phyloP scores from a whole-genome alignment of 2,329 filamentous ascomycete species.

The Nemania bipapillata region DNA sequence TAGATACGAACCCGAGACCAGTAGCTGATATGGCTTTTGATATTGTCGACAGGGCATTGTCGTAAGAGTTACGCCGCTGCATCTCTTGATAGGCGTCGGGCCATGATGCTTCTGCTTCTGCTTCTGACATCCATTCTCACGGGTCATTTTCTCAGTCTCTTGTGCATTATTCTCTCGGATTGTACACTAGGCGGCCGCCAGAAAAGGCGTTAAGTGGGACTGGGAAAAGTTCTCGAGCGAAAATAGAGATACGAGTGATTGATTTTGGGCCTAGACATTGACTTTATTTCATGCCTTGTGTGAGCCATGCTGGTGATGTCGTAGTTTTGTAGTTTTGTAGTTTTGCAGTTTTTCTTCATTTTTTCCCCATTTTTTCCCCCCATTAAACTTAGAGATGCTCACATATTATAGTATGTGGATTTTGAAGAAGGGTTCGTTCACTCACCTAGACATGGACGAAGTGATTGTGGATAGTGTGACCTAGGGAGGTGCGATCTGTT shows the following conservation, averaged over 20 bases:
- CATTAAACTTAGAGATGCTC: no score
- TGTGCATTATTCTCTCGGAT: slow-evolving; percentile 47
- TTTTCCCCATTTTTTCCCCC: no score
- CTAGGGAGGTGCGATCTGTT: no score
- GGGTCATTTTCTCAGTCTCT: slow-evolving; percentile 51
- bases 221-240: slow-evolving; percentile 50
- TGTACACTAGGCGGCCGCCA: slow-evolving; percentile 51
- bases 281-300: slow-evolving; percentile 7
- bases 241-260: slow-evolving; percentile 48
- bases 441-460: no score
- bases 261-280: slow-evolving; percentile 35
- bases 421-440: no score
- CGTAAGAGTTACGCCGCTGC: slow-evolving; percentile 39
- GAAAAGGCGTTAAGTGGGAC: slow-evolving; percentile 47
- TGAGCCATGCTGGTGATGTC: slow-evolving; percentile 11
- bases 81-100: slow-evolving; percentile 43
- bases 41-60: slow-evolving; percentile 42
- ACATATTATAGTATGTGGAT: no score
- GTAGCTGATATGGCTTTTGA: slow-evolving; percentile 47
- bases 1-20: slow-evolving; percentile 47
- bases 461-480: no score
- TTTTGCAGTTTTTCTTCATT: no score
- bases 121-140: slow-evolving; percentile 50
- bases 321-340: neutral
- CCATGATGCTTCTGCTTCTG: slow-evolving; percentile 47